phyloP scores from a whole-genome alignment of 148 eudicot species.

The Drosera capensis region DNA sequence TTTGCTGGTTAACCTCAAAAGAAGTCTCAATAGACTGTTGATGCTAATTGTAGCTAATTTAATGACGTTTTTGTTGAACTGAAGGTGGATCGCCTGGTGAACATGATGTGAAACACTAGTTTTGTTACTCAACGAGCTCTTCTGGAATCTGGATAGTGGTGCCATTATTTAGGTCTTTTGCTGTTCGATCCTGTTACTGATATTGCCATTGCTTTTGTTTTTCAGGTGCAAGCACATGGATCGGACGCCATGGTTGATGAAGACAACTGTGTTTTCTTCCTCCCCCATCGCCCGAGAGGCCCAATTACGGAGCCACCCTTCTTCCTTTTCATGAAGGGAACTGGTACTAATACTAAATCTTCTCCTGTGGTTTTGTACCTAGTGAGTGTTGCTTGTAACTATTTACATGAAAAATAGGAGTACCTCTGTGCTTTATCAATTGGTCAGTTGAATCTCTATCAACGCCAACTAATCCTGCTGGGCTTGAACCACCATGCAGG shows the following conservation, averaged over 20 bases:
- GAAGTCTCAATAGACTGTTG: too few relatives aligned
- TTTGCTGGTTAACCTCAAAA: too few relatives aligned
- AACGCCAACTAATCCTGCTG: neutral
- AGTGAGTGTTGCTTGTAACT: neutral
- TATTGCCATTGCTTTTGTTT: too few relatives aligned
- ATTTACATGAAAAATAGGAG: neutral
- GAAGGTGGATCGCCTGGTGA: too few relatives aligned
- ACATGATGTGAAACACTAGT: too few relatives aligned
- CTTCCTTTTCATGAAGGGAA: conserved; percentile 97
- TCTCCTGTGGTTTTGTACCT: neutral
- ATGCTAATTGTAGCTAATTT: too few relatives aligned
- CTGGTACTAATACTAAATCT: conserved; percentile 46
- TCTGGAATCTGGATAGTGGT: too few relatives aligned
- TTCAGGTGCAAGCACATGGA: conserved; percentile 94
- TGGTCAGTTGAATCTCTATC: neutral
- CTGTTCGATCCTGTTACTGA: too few relatives aligned
- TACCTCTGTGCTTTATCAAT: neutral
- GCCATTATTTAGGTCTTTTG: too few relatives aligned
- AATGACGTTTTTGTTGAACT: too few relatives aligned
- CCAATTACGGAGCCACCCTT: conserved; percentile 56
- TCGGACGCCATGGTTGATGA: conserved; percentile 95
- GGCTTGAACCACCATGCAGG: conserved; percentile 27
- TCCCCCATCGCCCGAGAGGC: conserved; percentile 84
- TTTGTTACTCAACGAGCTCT: too few relatives aligned
- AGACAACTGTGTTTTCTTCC: conserved; percentile 89